Evolutionary conservation across 768 basidiomycete species (phyloP), one percentile per base, ranked within the genome.

Genomic region (Baorangia bicolor): DNA sequence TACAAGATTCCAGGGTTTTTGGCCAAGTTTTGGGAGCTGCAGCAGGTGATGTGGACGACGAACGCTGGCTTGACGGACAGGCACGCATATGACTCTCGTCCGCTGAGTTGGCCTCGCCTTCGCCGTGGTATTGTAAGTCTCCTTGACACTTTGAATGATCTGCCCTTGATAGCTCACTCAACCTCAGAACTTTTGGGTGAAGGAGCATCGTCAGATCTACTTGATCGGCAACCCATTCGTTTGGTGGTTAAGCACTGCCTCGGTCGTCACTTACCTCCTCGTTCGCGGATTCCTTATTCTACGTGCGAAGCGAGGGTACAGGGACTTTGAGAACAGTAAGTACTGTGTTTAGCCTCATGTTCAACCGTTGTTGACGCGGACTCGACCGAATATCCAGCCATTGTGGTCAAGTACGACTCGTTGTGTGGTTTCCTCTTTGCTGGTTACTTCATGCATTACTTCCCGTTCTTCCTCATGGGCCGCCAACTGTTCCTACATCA

Each of bases 401-500:
- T 87, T 69, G 85, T 96, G 41, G 86, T 89, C 41, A 95, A 95
- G 73, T 98, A 98, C 73, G 94, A 98, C 71, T 73, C 84, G 25
- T 76, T 96, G 2, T 94, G 93, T 58, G 89, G 88, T 0, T 97
- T 98, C 83, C 83, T 98, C 54, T 88, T 93, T 77, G 71, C 92
- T 31, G 94, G 93, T 44, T 99, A 96, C 93, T 77, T 78, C 25
- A 68, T 99, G 33, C 97, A 98, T 75, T 98, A 97, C 74, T 80
- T 92, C 68, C 97, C 97, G 14, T 99, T 99, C 83, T 98, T 86
- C 84, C 77, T 98, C 61, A 98, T 98, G 96, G 77, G 82, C 40
- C 93, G 97, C 21, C 97, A 99, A 67, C 86, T 98, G 43, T 99
- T 99, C 82, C 74, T 99, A 23, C 96, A 98, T 69, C 97, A 98